Base-by-base conservation (phyloP, 2,329 filamentous ascomycete species). In the Colletotrichum ledebouriae region DNA sequence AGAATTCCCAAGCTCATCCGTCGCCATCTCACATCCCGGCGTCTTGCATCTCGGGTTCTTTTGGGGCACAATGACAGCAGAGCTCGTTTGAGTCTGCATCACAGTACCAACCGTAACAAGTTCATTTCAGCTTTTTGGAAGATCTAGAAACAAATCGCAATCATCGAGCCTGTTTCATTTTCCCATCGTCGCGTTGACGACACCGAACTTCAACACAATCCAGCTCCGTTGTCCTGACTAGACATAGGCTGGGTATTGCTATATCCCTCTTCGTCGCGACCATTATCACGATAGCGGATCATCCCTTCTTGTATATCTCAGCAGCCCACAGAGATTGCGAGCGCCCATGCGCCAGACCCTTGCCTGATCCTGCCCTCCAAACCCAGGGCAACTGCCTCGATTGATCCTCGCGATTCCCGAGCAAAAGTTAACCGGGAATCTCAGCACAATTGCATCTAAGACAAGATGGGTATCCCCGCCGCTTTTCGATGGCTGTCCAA, bases 401-500 rank as follows among this genome's bases (percentile, higher is more conserved):
- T 61, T 20, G 33, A 39, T 10, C 20, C 47, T 13, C n/a, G 33
- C n/a, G 22, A 25, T 22, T 10, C 20, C 6, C 9, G 7, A 13
- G 22, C 39, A 55, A 12, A 25, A 15, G 6, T 13, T 2, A 20
- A 12, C 10, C 33, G 33, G n/a, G 7, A 12, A 22, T 17, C n/a
- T 17, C 11, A 37, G 50, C 50, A 12, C 37, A 20, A 37, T 34
- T 22, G 33, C 33, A 37, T 12, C 12, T 17, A 22, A 39, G 33
- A 55, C 77, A 84, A 73, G 69, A 97, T 97, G 94, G 94, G 94
- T 91, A 94, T 97, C 76, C 94, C 94, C 73, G 94, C 94, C 70
- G 92, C 96, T 72, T 98, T 98, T 81, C 88, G 94, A 87, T 99
- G 94, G 94, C 90, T 98, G 69, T 97, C 94, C 80, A 92, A 90